phyloP scores from a whole-genome alignment of 2,329 filamentous ascomycete species.

The Trichophyton benhamiae region DNA sequence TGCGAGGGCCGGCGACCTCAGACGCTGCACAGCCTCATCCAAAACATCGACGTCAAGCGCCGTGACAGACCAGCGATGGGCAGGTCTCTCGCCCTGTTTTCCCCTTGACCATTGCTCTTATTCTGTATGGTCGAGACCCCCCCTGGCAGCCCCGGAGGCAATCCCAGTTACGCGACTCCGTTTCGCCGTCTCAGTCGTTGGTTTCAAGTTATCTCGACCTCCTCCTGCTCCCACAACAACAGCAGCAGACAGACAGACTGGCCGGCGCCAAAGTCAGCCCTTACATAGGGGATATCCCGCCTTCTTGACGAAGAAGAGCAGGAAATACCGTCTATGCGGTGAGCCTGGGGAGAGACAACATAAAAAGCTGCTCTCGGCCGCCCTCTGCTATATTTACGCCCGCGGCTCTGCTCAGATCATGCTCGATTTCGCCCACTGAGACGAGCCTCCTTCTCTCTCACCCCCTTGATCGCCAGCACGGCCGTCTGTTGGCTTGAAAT shows the following conservation, averaged over 20 bases:
- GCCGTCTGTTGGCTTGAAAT: constrained; percentile 1
- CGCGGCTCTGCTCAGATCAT: neutral
- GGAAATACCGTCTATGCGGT: neutral
- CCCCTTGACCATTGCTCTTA: neutral
- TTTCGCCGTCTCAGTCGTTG: neutral
- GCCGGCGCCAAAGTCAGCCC: neutral
- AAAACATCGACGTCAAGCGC: neutral
- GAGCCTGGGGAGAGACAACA: neutral
- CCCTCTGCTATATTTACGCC: neutral
- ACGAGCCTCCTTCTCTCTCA: neutral
- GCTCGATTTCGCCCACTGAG: neutral
- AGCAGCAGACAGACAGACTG: neutral
- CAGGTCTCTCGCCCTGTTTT: neutral
- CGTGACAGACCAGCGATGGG: neutral
- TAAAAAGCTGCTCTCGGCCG: neutral
- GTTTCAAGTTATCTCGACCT: neutral
- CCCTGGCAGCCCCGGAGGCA: neutral
- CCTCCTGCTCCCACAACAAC: neutral
- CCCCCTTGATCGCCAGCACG: neutral
- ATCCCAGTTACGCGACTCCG: neutral
- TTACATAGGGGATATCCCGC: neutral
- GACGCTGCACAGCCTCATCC: constrained; percentile 1
- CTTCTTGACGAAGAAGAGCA: neutral
- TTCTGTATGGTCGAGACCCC: neutral
- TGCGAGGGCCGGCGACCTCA: neutral